Evolutionary conservation across 805 yeast genomes (phyloP).

Genomic region (Candida berthetii): DNA sequence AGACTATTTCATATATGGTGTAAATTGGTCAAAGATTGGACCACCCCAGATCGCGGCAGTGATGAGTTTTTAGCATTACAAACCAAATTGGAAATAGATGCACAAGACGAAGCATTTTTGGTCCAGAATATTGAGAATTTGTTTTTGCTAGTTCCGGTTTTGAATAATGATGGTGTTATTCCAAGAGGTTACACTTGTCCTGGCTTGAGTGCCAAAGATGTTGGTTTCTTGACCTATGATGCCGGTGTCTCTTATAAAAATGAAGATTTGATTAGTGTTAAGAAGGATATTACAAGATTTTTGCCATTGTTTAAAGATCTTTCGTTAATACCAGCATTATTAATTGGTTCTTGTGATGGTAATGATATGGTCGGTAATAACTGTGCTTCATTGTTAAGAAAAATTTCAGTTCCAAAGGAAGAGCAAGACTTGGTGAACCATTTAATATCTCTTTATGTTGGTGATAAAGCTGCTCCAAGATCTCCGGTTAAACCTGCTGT

Average conservation of each 20-base stretch:
- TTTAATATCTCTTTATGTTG: conserved; percentile 44
- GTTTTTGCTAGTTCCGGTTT: conserved; percentile 47
- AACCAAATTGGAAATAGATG: conserved; percentile 28
- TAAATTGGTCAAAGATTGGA: conserved; percentile 45
- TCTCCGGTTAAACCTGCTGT: conserved; percentile 50
- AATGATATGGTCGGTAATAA: conserved; percentile 47
- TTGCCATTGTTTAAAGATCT: conserved; percentile 25
- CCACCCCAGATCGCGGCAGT: conserved; percentile 40
- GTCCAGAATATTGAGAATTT: conserved; percentile 45
- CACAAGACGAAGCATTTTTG: conserved; percentile 39
- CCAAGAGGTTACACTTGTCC: conserved; percentile 48
- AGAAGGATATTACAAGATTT: conserved; percentile 36
- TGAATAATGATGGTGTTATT: conserved; percentile 28
- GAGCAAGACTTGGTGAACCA: conserved; percentile 33
- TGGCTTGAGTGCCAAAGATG: conserved; percentile 54
- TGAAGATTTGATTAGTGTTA: conserved; percentile 37
- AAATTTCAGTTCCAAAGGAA: conserved; percentile 47
- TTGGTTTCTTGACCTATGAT: conserved; percentile 56
- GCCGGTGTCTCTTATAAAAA: conserved; percentile 60
- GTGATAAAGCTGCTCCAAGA: conserved; percentile 30
- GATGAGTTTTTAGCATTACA: conserved; percentile 31
- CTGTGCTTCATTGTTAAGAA: conserved; percentile 46
- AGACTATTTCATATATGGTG: conserved; percentile 57
- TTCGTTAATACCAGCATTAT: conserved; percentile 37
- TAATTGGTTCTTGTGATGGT: conserved; percentile 61